Evolutionary conservation across 2,329 filamentous ascomycete species (phyloP).

Genomic region (Pezicula radicicola): DNA sequence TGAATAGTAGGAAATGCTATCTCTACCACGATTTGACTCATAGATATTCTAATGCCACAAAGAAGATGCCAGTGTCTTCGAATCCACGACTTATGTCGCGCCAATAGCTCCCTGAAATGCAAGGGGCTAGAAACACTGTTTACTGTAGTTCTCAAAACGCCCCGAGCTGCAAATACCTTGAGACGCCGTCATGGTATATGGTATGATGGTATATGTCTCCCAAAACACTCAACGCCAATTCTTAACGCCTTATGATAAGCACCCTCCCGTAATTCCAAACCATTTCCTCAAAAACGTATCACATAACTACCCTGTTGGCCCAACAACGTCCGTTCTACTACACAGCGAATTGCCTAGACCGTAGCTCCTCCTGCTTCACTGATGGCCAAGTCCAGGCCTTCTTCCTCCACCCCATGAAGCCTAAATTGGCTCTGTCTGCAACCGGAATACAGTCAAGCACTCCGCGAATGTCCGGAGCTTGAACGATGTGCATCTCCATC

Average conservation of each 20-base stretch:
- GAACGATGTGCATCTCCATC: conserved; percentile 28
- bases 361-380: conserved; percentile 19
- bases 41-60: background rate
- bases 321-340: conserved; percentile 4
- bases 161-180: no score
- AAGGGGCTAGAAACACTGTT: no score
- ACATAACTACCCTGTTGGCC: conserved; percentile 1
- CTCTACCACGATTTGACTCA: background rate
- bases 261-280: background rate
- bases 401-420: conserved; percentile 22
- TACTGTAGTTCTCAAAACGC: no score
- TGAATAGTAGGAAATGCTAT: background rate
- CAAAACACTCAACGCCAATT: no score
- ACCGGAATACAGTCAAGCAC: conserved; percentile 26
- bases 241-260: no score
- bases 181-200: no score
- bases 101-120: no score
- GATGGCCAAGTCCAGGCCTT: conserved; percentile 31
- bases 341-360: conserved; percentile 17
- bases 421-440: conserved; percentile 11
- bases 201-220: no score
- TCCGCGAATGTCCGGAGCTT: conserved; percentile 22
- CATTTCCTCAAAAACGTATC: background rate
- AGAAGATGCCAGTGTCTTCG: no score
- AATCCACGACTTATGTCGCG: no score